Evolutionary conservation across 2,329 filamentous ascomycete species (phyloP), one percentile per base, ranked within the genome.

Genomic region (Huntiella abstrusa): DNA sequence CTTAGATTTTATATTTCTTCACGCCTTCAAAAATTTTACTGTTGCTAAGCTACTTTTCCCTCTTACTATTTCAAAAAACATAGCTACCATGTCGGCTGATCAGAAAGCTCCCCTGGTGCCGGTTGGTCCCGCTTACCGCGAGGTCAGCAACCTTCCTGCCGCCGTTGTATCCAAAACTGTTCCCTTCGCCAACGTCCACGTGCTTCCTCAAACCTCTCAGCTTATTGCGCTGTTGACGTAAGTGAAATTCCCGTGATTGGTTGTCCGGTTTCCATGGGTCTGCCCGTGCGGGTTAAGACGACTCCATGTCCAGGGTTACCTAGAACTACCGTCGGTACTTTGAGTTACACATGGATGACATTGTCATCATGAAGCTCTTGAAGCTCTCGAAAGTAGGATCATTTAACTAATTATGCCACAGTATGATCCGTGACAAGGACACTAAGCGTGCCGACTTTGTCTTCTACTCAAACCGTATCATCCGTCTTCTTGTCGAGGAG

Each of bases 401-500:
- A 8, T 33, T 12, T 32, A 13, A 33, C 43, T 45, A 39, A 45
- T 17, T 19, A 38, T 38, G 15, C 19, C 41, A 37, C 56, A 96
- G 88, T 52, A 95, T 95, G 73, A 96, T 98, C 59, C 81, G 91
- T 55, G 86, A 94, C 62, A 83, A 83, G 62, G 74, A 80, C 54
- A 98, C 91, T 4, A 76, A 80, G 48, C 82, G 91, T 49, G 91
- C 86, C 52, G 91, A 98, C 63, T 98, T 98, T 62, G 95, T 98
- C 59, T 98, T 98, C 66, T 94, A 96, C 67, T 94, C 87, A 38
- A 98, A 98, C 65, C 78, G 91, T 50, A 96, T 98, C 60, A 96
- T 96, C 60, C 84, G 91, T 32, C 71, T 98, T 37, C 73, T 98
- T 5, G 91, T 98, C 36, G 91, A 98, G 63, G 91, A 98, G 64